Percentiles rank a stretch among this genome's conserved stretches.
These are phyloP conservation scores for Musa troglodytarum DNA, from an alignment of 176 grass and related monocot genomes.

Conservation along the genomic window DNA sequence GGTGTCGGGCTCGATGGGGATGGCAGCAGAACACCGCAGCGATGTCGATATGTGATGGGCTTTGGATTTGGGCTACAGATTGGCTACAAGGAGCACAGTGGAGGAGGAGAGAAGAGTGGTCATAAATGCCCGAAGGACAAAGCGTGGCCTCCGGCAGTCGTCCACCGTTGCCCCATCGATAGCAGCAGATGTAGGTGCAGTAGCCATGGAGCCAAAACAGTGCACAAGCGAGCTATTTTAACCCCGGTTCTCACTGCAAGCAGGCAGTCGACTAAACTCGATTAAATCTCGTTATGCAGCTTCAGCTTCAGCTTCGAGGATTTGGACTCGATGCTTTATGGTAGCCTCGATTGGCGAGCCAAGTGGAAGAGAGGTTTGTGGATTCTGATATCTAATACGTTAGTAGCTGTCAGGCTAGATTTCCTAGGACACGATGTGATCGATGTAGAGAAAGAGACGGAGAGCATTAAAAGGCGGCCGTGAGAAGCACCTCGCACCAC, in stretches of 20 bases:
- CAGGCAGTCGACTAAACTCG: too few species aligned
- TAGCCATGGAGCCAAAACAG: background rate
- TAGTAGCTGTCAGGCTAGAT: too few species aligned
- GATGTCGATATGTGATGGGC: slow-evolving; percentile 20
- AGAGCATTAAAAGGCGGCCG: background rate
- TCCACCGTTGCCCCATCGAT: background rate
- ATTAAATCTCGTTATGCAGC: too few species aligned
- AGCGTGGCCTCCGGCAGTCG: slow-evolving; percentile 33
- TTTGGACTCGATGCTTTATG: too few species aligned
- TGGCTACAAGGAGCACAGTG: background rate
- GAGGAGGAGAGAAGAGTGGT: slow-evolving; percentile 36
- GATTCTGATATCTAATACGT: too few species aligned
- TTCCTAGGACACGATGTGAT: too few species aligned
- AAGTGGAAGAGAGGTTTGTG: too few species aligned
- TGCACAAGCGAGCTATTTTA: background rate
- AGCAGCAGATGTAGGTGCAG: slow-evolving; percentile 1
- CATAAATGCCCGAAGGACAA: slow-evolving; percentile 43
- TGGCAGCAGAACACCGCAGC: slow-evolving; percentile 6
- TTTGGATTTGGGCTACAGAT: background rate
- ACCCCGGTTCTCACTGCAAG: too few species aligned
- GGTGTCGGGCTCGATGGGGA: slow-evolving; percentile 2
- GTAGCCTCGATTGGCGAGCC: too few species aligned
- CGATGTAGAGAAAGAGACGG: background rate
- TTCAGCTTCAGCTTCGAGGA: too few species aligned
- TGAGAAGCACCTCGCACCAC: background rate